Percentiles rank a stretch among this genome's conserved stretches.
Conservation (phyloP, 2,329 filamentous ascomycete species). For the Aspergillus japonicus region DNA sequence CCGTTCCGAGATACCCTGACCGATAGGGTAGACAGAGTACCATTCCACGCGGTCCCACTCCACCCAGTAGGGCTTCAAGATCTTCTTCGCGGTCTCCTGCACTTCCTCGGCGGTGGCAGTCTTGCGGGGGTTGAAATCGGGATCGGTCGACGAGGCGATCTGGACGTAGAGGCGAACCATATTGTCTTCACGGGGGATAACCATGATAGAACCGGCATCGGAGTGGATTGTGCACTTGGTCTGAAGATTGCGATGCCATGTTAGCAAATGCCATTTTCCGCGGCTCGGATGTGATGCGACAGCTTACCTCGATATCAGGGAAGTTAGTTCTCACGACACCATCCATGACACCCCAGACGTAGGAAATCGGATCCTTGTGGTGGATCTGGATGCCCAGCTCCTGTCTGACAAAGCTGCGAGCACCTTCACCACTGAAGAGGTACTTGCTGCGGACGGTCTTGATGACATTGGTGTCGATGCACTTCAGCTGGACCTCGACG, state of each 20-base stretch:
- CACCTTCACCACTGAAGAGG: conserved; percentile 63
- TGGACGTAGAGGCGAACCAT: conserved; percentile 55
- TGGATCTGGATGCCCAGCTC: conserved; percentile 65
- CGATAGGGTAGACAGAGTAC: conserved; percentile 66
- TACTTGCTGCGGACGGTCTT: conserved; percentile 67
- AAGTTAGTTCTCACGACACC: conserved; percentile 63
- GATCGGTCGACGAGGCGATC: conserved; percentile 61
- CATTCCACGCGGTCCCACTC: conserved; percentile 65
- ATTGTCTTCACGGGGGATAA: conserved; percentile 54
- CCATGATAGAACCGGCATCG: conserved; percentile 63
- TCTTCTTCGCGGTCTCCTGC: conserved; percentile 57
- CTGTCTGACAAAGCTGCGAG: conserved; percentile 60
- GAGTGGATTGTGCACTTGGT: conserved; percentile 69
- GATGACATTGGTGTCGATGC: conserved; percentile 68
- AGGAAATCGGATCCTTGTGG: conserved; percentile 62
- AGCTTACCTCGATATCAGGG: conserved; percentile 58
- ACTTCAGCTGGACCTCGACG: conserved; percentile 73
- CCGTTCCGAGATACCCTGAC: conserved; percentile 63
- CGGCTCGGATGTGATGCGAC: background rate
- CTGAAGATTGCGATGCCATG: conserved; percentile 30
- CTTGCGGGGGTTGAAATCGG: conserved; percentile 62
- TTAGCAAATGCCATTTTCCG: background rate
- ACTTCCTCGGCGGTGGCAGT: conserved; percentile 60
- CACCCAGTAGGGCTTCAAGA: conserved; percentile 60
- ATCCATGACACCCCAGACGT: conserved; percentile 68